Evolutionary conservation across 345 rosid species (phyloP).

Genomic region (Lagerstroemia speciosa): DNA sequence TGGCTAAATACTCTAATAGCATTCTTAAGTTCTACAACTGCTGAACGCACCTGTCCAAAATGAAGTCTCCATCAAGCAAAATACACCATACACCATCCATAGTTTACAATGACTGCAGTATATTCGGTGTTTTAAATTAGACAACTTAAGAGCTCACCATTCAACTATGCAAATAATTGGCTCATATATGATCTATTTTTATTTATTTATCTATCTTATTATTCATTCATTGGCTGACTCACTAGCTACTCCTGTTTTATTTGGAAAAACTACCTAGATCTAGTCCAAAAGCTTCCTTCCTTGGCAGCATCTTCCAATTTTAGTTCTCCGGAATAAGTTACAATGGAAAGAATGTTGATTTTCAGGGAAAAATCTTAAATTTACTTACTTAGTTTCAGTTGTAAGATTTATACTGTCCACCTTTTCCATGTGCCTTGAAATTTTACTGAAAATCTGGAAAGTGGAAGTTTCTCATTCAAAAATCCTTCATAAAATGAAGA

Average conservation of each 20-base stretch:
- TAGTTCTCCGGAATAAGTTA: not conserved
- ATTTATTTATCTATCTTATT: not conserved
- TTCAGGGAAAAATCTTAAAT: not conserved
- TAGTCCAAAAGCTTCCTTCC: not conserved
- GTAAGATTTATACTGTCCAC: not conserved
- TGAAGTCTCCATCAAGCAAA: not conserved
- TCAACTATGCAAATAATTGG: not conserved
- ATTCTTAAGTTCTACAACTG: slow-evolving; percentile 90
- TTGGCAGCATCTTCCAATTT: not conserved
- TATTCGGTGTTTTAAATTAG: not conserved
- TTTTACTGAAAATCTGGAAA: not conserved
- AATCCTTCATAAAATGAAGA: not conserved
- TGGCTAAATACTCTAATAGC: slow-evolving; percentile 86
- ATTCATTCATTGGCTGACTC: not conserved
- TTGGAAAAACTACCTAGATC: not conserved
- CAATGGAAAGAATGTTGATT: not conserved
- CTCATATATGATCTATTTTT: not conserved
- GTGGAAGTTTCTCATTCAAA: not conserved
- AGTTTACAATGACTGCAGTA: not conserved
- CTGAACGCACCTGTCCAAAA: slow-evolving; percentile 66
- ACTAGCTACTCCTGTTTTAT: not conserved
- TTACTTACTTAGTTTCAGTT: not conserved
- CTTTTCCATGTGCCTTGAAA: not conserved
- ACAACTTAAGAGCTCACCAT: not conserved
- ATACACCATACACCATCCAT: not conserved